Conservation (phyloP, 139 green algal genomes). For the Pycnococcus provasolii region DNA sequence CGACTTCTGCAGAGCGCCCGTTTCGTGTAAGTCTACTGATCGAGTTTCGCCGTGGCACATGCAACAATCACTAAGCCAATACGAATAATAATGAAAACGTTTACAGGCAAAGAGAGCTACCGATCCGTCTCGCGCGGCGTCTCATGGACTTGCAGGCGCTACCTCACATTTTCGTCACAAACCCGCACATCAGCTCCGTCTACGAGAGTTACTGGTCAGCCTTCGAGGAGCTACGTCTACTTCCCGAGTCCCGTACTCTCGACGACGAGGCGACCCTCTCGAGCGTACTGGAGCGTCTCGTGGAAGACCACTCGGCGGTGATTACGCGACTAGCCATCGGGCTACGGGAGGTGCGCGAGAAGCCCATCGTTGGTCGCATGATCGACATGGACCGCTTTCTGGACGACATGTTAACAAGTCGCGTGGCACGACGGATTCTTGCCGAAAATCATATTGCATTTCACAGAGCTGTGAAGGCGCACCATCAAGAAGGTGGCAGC, state of each 20-base stretch:
- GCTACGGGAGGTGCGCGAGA: conserved; percentile 56
- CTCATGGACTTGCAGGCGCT: conserved; percentile 82
- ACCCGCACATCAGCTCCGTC: conserved; percentile 74
- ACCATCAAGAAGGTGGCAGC: no score
- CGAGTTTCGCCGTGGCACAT: no score
- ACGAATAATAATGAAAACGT: no score
- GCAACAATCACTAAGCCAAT: no score
- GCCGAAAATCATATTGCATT: no score
- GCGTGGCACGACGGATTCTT: not conserved
- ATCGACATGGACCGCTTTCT: conserved; percentile 71
- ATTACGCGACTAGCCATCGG: conserved; percentile 65
- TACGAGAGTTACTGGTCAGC: conserved; percentile 68
- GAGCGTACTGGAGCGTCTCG: conserved; percentile 55
- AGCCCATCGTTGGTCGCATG: conserved; percentile 54
- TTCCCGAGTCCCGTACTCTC: conserved; percentile 20
- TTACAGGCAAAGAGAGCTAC: conserved; percentile 46
- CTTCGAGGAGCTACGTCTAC: conserved; percentile 38
- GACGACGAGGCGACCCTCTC: conserved; percentile 62
- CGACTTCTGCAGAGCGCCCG: conserved; percentile 44
- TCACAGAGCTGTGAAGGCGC: no score
- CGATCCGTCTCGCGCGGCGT: conserved; percentile 62
- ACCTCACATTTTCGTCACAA: conserved; percentile 77
- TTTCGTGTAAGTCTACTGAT: conserved; percentile 11
- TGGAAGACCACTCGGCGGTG: conserved; percentile 73
- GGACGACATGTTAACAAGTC: conserved; percentile 43